Percentiles rank a stretch among this genome's conserved stretches.
Evolutionary conservation across 805 yeast genomes (phyloP).

Genomic region (Metschnikowia dekortorum): DNA sequence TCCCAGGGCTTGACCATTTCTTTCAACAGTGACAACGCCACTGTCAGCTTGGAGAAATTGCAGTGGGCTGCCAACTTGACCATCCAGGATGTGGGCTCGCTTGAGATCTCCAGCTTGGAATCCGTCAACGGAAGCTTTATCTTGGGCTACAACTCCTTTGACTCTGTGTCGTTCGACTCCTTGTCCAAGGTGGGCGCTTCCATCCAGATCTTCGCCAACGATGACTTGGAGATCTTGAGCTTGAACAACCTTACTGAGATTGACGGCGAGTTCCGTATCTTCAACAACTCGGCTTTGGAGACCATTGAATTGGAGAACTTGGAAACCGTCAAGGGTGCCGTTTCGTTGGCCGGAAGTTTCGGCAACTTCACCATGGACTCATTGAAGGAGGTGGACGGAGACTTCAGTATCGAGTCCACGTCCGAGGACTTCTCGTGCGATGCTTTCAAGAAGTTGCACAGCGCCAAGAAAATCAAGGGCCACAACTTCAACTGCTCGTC

Average conservation of each 20-base stretch:
- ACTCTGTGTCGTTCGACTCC: constrained; percentile 24
- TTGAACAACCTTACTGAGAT: constrained; percentile 28
- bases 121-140: constrained; percentile 38
- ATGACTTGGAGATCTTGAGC: constrained; percentile 31
- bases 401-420: constrained; percentile 32
- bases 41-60: constrained; percentile 30
- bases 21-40: constrained; percentile 34
- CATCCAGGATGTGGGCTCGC: constrained; percentile 35
- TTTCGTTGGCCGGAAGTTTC: constrained; percentile 34
- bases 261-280: constrained; percentile 40
- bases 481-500: constrained; percentile 42
- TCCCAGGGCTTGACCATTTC: constrained; percentile 33
- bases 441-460: constrained; percentile 31
- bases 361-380: constrained; percentile 35
- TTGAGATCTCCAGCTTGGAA: constrained; percentile 30
- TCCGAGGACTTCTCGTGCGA: constrained; percentile 36
- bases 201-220: constrained; percentile 39
- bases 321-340: constrained; percentile 37
- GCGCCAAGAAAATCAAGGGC: constrained; percentile 34
- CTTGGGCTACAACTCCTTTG: constrained; percentile 38
- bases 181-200: constrained; percentile 37
- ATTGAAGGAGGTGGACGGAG: constrained; percentile 39
- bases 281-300: constrained; percentile 37
- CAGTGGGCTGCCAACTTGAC: constrained; percentile 42
- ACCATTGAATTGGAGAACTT: constrained; percentile 28